Conservation (phyloP, 2,329 filamentous ascomycete species). For the Biscogniauxia mediterranea region DNA sequence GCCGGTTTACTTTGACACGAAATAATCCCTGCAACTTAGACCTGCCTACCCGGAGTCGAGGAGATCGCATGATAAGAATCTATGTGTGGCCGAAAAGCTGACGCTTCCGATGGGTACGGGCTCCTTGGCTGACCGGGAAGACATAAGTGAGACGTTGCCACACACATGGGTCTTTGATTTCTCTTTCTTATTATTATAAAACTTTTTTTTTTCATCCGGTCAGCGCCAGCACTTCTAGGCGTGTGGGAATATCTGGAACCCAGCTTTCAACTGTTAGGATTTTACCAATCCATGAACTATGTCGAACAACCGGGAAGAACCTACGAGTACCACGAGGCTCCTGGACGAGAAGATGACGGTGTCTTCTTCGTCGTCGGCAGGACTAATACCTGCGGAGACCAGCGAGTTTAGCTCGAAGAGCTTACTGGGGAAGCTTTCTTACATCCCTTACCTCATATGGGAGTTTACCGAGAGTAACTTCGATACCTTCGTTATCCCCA, state of each 20-base stretch:
- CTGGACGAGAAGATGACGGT: slow-evolving; percentile 5
- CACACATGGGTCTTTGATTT: not conserved
- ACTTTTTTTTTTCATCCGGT: not conserved
- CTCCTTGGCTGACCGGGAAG: not conserved
- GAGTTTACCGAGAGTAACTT: slow-evolving; percentile 34
- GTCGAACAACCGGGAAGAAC: not conserved
- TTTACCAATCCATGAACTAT: not conserved
- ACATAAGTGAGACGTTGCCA: not conserved
- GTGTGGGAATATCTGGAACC: not conserved
- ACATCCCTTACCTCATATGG: slow-evolving; percentile 18
- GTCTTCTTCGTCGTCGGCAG: not conserved
- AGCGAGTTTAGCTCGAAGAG: slow-evolving; percentile 18
- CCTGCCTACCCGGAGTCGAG: not conserved
- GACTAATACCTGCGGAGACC: not conserved
- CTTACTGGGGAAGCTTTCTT: slow-evolving; percentile 9
- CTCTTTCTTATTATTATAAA: not conserved
- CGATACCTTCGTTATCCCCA: slow-evolving; percentile 33
- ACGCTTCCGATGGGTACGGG: not conserved
- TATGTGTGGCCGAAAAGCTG: not conserved
- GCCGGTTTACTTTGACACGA: not conserved
- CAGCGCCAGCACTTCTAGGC: not conserved
- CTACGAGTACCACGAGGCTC: not conserved
- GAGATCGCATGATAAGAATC: not conserved
- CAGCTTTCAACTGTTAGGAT: not conserved
- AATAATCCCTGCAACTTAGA: not conserved